Conservation (phyloP, 202 grass and related monocot genomes). For the Setaria italica region DNA sequence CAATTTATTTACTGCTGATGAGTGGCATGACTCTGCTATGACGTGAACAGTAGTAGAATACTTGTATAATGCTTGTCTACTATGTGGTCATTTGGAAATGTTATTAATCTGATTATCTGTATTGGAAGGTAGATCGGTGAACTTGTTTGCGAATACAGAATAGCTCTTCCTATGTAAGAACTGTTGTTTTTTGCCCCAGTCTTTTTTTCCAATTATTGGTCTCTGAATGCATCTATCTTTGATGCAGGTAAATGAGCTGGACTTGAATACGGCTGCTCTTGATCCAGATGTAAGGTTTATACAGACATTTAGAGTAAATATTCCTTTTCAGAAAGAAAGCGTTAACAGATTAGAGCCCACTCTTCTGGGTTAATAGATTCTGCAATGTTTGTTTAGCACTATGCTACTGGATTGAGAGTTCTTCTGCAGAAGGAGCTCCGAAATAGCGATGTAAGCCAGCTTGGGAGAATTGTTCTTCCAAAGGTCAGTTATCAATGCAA, state of each 20-base stretch:
- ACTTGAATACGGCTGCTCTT: conserved; percentile 70
- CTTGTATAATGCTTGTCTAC: background rate
- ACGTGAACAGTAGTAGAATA: conserved; percentile 15
- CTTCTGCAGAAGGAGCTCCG: conserved; percentile 90
- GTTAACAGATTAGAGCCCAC: conserved; percentile 11
- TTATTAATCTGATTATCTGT: background rate
- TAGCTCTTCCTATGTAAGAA: background rate
- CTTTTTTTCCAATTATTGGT: background rate
- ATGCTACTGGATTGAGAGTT: conserved; percentile 68
- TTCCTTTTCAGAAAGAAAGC: conserved; percentile 24
- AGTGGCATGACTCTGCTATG: background rate
- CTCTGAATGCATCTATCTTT: conserved; percentile 41
- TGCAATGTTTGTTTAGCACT: conserved; percentile 59
- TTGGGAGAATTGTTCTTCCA: conserved; percentile 91
- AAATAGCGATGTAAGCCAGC: conserved; percentile 79
- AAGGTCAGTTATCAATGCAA: conserved; percentile 68
- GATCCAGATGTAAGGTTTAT: conserved; percentile 83
- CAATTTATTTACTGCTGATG: conserved; percentile 42
- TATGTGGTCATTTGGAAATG: conserved; percentile 3
- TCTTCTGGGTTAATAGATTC: conserved; percentile 50
- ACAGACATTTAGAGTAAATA: conserved; percentile 40
- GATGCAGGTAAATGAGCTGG: conserved; percentile 61
- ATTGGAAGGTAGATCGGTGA: conserved; percentile 18
- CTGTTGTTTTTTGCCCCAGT: background rate
- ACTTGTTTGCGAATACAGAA: conserved; percentile 1